Evolutionary conservation across 345 rosid genomes (phyloP), one percentile per base, ranked within the genome.

Genomic region (Salix suchowensis): DNA sequence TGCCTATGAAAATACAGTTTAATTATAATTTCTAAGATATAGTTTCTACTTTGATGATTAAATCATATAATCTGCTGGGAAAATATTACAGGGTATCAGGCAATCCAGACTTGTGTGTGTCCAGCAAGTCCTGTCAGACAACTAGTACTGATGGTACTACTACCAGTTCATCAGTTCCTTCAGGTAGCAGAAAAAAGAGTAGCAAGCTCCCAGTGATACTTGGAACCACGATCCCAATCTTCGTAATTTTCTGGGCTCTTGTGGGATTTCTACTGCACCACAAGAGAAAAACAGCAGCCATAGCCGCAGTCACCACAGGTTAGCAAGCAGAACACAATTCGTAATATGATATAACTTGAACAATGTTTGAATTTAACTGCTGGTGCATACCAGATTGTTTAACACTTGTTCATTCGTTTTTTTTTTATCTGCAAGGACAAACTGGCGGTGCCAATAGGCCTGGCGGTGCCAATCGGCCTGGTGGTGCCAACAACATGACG

Each of bases 161-260:
- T 6, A 76, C 37, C 5, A 50, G 52, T 24, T 6, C 16, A 19
- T 39, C 71, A 69, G 62, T 0, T 21, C 61, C 76, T 40, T 74
- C 77, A 23, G 36, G 74, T 15, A 0, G 73, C 39, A 6, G 70
- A 7, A 80, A 61, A 50, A 85, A 84, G 66, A 85, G 66, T 6
- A 84, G 72, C 78, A 85, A 81, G 64, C 67, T 74, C 13, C 88
- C 87, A 0, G 77, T 70, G 36, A 85, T 88, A 5, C 79, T 88
- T 32, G 90, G 90, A 73, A 39, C 74, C 68, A 67, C 74, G 19
- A 77, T 89, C 58, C 84, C 92, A 65, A 16, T 58, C 52, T 82
- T 81, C 72, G 5, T 85, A 1, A 60, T 84, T 66, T 52, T 87
- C 21, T 81, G 80, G 86, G 81, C 73, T 2, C 44, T 86, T 68